phyloP scores from a whole-genome alignment of 2,329 filamentous ascomycete genomes.

The Verticillium zaregamsianum region DNA sequence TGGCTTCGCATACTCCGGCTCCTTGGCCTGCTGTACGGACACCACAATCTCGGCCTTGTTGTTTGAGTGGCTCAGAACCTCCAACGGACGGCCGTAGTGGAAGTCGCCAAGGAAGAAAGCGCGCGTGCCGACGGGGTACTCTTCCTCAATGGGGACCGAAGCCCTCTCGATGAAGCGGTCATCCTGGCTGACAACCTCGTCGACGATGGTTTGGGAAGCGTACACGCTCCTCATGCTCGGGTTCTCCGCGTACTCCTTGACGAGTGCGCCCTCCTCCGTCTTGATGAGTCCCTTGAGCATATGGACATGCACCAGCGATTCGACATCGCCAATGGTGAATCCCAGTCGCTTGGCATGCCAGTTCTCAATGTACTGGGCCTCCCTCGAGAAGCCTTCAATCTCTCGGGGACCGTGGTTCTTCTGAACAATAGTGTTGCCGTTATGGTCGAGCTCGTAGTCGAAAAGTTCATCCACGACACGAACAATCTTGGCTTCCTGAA shows the following conservation, averaged over 20 bases:
- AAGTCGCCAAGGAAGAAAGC: conserved; percentile 95
- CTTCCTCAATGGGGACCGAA: conserved; percentile 84
- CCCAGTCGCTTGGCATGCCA: conserved; percentile 89
- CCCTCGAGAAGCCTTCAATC: conserved; percentile 79
- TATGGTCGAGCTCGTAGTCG: conserved; percentile 69
- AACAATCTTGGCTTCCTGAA: conserved; percentile 88
- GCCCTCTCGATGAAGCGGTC: conserved; percentile 87
- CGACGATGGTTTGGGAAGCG: conserved; percentile 86
- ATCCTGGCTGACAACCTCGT: conserved; percentile 85
- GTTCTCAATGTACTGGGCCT: conserved; percentile 76
- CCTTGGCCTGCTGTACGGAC: conserved; percentile 66
- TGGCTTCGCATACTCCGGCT: conserved; percentile 74
- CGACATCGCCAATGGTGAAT: conserved; percentile 79
- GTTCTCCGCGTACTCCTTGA: conserved; percentile 90
- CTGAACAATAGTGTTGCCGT: conserved; percentile 60
- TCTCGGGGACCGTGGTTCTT: conserved; percentile 71
- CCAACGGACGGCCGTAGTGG: conserved; percentile 85
- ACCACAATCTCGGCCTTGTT: conserved; percentile 78
- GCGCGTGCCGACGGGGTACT: conserved; percentile 77
- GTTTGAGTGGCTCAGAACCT: conserved; percentile 69
- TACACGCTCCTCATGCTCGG: conserved; percentile 84
- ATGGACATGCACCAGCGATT: conserved; percentile 86
- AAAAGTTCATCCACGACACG: conserved; percentile 92
- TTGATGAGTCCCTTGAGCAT: conserved; percentile 89
- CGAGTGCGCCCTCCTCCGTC: conserved; percentile 81